Evolutionary conservation across 169 alveolate genomes (phyloP), one percentile per base, ranked within the genome.

Genomic region (Eimeria maxima): DNA sequence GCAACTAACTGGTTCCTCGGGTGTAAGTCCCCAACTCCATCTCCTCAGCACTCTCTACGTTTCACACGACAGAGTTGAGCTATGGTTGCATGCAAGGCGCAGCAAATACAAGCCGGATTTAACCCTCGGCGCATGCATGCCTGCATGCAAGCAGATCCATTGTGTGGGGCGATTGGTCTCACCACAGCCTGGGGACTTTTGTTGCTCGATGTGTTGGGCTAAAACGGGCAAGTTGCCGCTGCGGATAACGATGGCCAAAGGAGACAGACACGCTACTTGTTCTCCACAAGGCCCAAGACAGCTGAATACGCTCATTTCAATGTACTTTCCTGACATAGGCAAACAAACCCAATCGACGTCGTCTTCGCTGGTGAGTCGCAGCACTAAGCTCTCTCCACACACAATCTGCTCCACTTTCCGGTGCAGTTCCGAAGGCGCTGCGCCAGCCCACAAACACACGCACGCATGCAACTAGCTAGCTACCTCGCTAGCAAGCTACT

Each of bases 231-330:
- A 7, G 73, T 10, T 24, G 45, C 90, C 90, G 4, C 29, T 45
- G 53, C 47, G 90, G 73, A 50, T 33, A 22, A 81, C 16, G 24
- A 71, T 44, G n/a, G 90, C 24, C 27, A 7, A 4, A 20, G 90
- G 90, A 0, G 90, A 47, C 0, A 81, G 90, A 22, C 90, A 81
- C 20, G 6, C 29, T 0, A 81, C 69, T 7, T 14, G 16, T 18
- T 81, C 63, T 13, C 90, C 90, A 22, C 90, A 81, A 42, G 90
- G 8, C 33, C 90, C 71, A 5, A 47, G 4, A 45, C 90, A 81
- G 10, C 5, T 42, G 22, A 81, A 50, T 8, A 7, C 24, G 10
- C 50, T 33, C 7, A 7, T 13, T 8, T 5, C 18, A 5, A 4
- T 5, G 29, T 45, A 45, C 71, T 81, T 71, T 8, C 13, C 4